A percentile compares a stretch with the other conserved stretches of the same genome.
Conservation (phyloP, 768 basidiomycete genomes). For the Lanmaoa rubissima region DNA sequence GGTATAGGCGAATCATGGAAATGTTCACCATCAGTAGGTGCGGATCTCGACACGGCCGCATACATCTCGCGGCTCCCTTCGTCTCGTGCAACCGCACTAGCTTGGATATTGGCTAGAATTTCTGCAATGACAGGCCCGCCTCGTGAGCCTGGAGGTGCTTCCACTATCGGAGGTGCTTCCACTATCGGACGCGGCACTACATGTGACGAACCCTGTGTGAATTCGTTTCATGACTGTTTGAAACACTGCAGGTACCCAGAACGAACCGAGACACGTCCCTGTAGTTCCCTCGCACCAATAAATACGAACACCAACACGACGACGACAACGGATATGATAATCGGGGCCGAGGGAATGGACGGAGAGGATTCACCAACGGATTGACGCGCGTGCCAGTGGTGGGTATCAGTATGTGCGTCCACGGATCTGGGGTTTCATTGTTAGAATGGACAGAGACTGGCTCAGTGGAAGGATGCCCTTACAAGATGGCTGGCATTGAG, state of each 20-base stretch:
- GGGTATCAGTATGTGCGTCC: neutral
- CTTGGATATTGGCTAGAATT: neutral
- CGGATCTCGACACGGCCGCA: too few species aligned
- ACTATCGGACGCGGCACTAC: neutral
- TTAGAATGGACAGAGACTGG: neutral
- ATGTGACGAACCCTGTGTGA: neutral
- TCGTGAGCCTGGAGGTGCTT: neutral
- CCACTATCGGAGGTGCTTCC: neutral
- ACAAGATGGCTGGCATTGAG: neutral
- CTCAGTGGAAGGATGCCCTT: neutral
- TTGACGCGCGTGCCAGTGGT: neutral
- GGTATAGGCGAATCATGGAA: neutral
- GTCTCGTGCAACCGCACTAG: too few species aligned
- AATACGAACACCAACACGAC: accelerated
- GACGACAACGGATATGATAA: neutral
- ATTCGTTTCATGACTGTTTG: neutral
- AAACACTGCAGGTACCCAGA: neutral
- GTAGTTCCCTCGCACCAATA: too few species aligned
- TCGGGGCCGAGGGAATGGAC: accelerated
- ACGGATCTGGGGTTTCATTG: neutral
- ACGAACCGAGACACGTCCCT: neutral
- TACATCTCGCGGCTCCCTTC: neutral
- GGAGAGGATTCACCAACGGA: neutral
- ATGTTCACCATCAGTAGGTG: neutral
- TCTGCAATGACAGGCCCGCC: neutral